Evolutionary conservation across 768 basidiomycete species (phyloP), one percentile per base, ranked within the genome.

Genomic region (Boletus insuetus): DNA sequence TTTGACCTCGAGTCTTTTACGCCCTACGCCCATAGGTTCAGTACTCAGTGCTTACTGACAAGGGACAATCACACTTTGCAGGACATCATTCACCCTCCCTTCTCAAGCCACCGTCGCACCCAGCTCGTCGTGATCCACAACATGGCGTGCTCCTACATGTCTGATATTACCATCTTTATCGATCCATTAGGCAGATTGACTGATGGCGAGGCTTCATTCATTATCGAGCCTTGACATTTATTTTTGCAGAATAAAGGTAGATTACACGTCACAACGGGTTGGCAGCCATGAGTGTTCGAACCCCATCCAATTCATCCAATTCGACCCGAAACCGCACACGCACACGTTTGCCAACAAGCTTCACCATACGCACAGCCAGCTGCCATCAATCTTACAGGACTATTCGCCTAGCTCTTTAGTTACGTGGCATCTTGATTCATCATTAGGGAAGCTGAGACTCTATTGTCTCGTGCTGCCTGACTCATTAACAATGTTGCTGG

Each of bases 1-100:
- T 24, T 26, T 19, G 37, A 54, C 11, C n/a, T 38, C 20, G 70
- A 60, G 67, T 13, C 45, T 29, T 70, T 72, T 69, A 63, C 51
- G 69, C 69, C 12, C 47, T 39, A 39, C 16, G 59, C 51, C 29
- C 42, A 49, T 46, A 14, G 8, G 26, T 24, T 16, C 22, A 50
- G n/a, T 24, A 24, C 24, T 24, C 24, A 24, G 24, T 24, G 24
- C 24, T 24, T 31, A 14, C 9, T 20, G 20, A 20, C 11, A 24
- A 54, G 29, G 22, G 45, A 29, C 47, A 46, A 49, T 19, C 13
- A 19, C 37, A 17, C 32, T 10, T 38, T 24, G 37, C 16, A 52
- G 34, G 9, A n/a, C 31, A 24, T 24, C 29, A 16, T 24, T 20
- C 16, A 26, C 26, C 26, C 26, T 26, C 24, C 7, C 26, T 26